phyloP scores from a whole-genome alignment of 306 rosid species.

The Purshia tridentata region DNA sequence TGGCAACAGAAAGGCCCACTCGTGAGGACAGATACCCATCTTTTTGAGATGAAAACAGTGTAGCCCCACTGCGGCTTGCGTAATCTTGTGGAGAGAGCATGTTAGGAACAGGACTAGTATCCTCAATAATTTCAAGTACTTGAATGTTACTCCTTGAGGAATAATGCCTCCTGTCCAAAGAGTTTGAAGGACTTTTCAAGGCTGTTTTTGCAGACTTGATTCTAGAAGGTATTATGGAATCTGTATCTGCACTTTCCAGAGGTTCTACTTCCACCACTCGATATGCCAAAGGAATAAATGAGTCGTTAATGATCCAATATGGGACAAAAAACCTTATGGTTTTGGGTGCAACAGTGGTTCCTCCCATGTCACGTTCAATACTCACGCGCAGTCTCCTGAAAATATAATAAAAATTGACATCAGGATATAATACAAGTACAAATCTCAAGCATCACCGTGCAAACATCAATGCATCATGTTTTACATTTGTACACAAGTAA shows the following conservation, averaged over 20 bases:
- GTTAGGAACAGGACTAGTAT: slow-evolving; percentile 74
- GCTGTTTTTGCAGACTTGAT: slow-evolving; percentile 75
- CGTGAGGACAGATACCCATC: slow-evolving; percentile 71
- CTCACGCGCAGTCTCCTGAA: slow-evolving; percentile 90
- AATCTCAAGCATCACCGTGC: too few relatives aligned
- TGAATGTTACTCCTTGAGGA: slow-evolving; percentile 57
- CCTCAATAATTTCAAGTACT: slow-evolving; percentile 88
- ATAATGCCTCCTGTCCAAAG: slow-evolving; percentile 70
- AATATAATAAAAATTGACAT: slow-evolving; percentile 22
- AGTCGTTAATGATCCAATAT: slow-evolving; percentile 88
- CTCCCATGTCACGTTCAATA: slow-evolving; percentile 94
- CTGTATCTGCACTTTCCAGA: slow-evolving; percentile 60
- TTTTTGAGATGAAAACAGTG: slow-evolving; percentile 71
- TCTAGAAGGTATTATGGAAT: slow-evolving; percentile 56
- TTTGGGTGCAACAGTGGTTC: slow-evolving; percentile 81
- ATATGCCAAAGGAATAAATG: slow-evolving; percentile 73
- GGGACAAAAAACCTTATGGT: slow-evolving; percentile 84
- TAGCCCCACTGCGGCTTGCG: slow-evolving; percentile 58
- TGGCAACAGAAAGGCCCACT: slow-evolving; percentile 85
- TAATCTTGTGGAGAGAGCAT: slow-evolving; percentile 96
- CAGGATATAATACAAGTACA: slow-evolving; percentile 1
- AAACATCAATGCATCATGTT: too few relatives aligned
- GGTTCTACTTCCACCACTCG: slow-evolving; percentile 93
- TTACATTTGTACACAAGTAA: too few relatives aligned
- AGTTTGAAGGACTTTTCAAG: slow-evolving; percentile 66